Evolutionary conservation across 2,329 filamentous ascomycete species (phyloP).

Genomic region (Claviceps spartinae): DNA sequence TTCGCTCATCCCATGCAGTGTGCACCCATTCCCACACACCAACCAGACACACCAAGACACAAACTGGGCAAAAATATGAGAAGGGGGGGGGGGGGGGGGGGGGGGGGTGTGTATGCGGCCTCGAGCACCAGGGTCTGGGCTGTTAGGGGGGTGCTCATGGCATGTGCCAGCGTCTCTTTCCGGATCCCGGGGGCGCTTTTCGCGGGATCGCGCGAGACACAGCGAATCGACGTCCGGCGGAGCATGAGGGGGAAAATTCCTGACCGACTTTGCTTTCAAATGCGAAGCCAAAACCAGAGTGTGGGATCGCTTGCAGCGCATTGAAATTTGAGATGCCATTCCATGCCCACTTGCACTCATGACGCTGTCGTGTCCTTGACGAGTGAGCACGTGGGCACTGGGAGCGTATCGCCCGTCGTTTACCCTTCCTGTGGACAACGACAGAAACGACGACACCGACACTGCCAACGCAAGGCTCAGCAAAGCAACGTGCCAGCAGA

Average conservation of each 20-base stretch:
- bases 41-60: background rate
- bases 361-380: too few species aligned
- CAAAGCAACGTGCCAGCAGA: too few species aligned
- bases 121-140: background rate
- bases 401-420: too few species aligned
- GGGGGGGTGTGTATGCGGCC: background rate
- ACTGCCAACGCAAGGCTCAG: too few species aligned
- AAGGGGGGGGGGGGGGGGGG: background rate
- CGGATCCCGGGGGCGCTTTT: constrained; percentile 3
- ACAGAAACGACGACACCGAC: too few species aligned
- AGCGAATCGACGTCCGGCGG: background rate
- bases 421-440: too few species aligned
- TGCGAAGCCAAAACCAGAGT: background rate
- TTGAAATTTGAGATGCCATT: background rate
- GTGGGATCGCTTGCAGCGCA: background rate
- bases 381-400: too few species aligned
- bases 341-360: background rate
- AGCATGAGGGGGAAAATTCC: background rate
- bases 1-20: background rate
- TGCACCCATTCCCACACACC: background rate
- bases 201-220: constrained; percentile 2
- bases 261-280: background rate
- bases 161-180: constrained; percentile 7
- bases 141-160: background rate
- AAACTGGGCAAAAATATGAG: background rate